Base-by-base conservation (phyloP, 257 asterid species). In the Salvia miltiorrhiza region DNA sequence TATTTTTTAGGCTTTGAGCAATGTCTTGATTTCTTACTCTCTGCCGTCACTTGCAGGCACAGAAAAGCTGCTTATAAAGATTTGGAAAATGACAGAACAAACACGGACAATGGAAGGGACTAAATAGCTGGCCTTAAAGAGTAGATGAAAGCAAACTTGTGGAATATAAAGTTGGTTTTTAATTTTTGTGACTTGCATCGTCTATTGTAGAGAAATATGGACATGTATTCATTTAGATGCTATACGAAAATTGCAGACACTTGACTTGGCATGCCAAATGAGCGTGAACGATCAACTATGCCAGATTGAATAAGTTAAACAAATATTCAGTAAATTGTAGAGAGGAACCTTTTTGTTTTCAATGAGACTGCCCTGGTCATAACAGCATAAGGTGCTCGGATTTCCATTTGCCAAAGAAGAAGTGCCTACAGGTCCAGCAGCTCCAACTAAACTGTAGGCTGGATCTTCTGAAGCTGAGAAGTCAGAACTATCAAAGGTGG, bases 401-500 rank as follows among this genome's bases (percentile, higher is more conserved):
- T 66, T 76, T 77, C 66, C 89, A 67, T 78, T 82, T 50, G 67
- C 79, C 12, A 71, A 69, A 54, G 85, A 78, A 19, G 75, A 61
- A 49, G 80, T 28, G 23, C 61, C 45, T 4, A 43, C 52, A 9
- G 76, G 66, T 5, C 43, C 54, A 28, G 76, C 52, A 53, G 75
- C 68, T 74, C 84, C 85, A 57, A 76, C 76, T 49, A 85, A 78
- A 64, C 70, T 68, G 70, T 44, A 76, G 74, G 81, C 75, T 16
- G 80, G 90, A 66, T 90, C 96, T 79, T 90, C 98, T 28, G 97
- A 63, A 70, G 98, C 98, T 26, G 98, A 92, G 85, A 92, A 92
- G 76, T 92, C 98, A 20, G 98, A 92, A 77, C 97, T 86, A 81
- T 92, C 98, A 72, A 90, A 92, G 70, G 97, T 92, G 63, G 98